Percentiles rank a stretch among this genome's conserved stretches.
Conservation (phyloP, 495 filamentous ascomycete genomes). For the Emericellopsis terricola region DNA sequence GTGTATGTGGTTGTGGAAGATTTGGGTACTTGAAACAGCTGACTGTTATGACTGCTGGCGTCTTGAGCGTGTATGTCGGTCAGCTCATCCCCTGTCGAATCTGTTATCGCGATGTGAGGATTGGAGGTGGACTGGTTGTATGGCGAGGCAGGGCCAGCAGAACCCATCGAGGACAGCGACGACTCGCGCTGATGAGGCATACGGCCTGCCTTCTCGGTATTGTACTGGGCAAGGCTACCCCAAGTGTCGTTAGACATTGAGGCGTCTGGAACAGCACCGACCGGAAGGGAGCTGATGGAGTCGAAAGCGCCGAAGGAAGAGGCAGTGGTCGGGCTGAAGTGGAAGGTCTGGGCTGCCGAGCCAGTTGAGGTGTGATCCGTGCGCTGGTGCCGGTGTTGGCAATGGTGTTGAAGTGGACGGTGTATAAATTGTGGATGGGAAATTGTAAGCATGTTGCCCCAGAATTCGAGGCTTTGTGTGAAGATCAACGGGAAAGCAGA, state of each 20-base stretch:
- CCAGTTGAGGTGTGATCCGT: too few species aligned
- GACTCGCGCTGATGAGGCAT: constrained; percentile 34
- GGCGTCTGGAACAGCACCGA: constrained; percentile 10
- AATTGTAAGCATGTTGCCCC: background rate
- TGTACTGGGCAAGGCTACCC: constrained; percentile 15
- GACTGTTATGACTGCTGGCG: constrained; percentile 6
- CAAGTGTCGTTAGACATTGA: constrained; percentile 28
- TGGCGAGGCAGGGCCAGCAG: constrained; percentile 33
- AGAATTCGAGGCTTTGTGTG: too few species aligned
- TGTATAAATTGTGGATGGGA: background rate
- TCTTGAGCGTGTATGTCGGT: constrained; percentile 18
- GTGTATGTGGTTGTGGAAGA: constrained; percentile 14
- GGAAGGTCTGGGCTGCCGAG: background rate
- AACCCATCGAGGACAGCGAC: constrained; percentile 36
- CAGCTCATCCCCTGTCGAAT: constrained; percentile 18
- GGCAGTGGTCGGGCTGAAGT: background rate
- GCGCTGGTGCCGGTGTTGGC: background rate
- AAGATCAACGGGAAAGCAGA: too few species aligned
- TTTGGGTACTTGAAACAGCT: constrained; percentile 18
- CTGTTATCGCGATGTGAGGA: constrained; percentile 31
- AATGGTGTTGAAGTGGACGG: background rate
- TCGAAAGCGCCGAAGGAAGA: constrained; percentile 14
- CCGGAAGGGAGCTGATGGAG: constrained; percentile 9
- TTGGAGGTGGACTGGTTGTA: constrained; percentile 31
- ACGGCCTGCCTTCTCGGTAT: constrained; percentile 20